phyloP scores from a whole-genome alignment of 73 alveolate genomes.

The Paramecium caudatum region DNA sequence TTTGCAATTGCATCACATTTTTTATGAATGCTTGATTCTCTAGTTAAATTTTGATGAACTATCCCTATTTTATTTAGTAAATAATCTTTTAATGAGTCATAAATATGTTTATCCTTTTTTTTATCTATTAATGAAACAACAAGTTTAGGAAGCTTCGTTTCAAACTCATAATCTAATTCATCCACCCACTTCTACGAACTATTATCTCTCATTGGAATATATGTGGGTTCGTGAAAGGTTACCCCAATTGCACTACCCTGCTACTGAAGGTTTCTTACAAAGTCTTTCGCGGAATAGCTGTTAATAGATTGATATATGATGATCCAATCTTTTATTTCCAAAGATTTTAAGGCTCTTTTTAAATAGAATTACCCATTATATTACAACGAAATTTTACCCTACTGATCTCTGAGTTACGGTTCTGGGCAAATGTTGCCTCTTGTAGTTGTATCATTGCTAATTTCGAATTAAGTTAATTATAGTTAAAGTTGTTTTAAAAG shows the following conservation, averaged over 20 bases:
- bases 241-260: background rate
- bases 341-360: too few relatives aligned
- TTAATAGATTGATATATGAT: background rate
- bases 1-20: background rate
- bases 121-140: conserved; percentile 23
- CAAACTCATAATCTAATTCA: background rate
- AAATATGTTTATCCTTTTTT: background rate
- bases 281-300: background rate
- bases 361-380: background rate
- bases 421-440: background rate
- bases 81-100: background rate
- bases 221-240: background rate
- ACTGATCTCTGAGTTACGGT: background rate
- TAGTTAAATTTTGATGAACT: background rate
- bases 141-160: background rate
- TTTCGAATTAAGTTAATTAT: background rate
- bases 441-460: background rate
- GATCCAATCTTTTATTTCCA: background rate
- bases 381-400: background rate
- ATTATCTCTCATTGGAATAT: background rate
- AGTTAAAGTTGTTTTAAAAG: background rate
- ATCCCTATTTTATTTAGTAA: background rate
- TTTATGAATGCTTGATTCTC: background rate
- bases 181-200: background rate
- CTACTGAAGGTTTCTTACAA: background rate